A percentile compares a stretch with the other conserved stretches of the same genome.
phyloP scores from a whole-genome alignment of 176 grass and related monocot species.

The Oryza meridionalis region DNA sequence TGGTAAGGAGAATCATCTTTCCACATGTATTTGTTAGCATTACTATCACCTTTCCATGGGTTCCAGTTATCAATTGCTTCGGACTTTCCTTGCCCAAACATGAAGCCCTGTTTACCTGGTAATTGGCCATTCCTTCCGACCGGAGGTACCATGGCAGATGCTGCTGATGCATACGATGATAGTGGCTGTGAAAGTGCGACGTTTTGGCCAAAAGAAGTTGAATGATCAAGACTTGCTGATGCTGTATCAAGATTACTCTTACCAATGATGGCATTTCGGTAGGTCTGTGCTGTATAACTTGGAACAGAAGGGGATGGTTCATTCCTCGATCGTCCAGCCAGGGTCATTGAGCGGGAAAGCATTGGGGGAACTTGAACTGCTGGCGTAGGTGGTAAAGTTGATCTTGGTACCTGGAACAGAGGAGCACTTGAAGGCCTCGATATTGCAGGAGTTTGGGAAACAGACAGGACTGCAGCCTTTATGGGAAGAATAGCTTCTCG shows the following conservation, averaged over 20 bases:
- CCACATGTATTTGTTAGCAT: slow-evolving; percentile 53
- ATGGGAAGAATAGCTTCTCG: slow-evolving; percentile 27
- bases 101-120: slow-evolving; percentile 46
- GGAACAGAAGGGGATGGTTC: slow-evolving; percentile 53
- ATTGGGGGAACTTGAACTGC: slow-evolving; percentile 50
- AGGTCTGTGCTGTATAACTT: slow-evolving; percentile 62
- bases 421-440: slow-evolving; percentile 81
- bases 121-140: slow-evolving; percentile 43
- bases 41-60: slow-evolving; percentile 50
- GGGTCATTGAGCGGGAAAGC: slow-evolving; percentile 56
- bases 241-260: slow-evolving; percentile 39
- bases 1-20: slow-evolving; percentile 45
- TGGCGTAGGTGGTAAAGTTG: slow-evolving; percentile 41
- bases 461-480: slow-evolving; percentile 28
- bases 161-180: slow-evolving; percentile 36
- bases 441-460: slow-evolving; percentile 31
- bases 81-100: slow-evolving; percentile 55
- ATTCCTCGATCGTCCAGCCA: slow-evolving; percentile 46
- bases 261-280: slow-evolving; percentile 73
- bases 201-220: slow-evolving; percentile 47
- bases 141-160: slow-evolving; percentile 49
- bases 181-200: slow-evolving; percentile 32
- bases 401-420: slow-evolving; percentile 60
- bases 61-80: slow-evolving; percentile 55
- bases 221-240: slow-evolving; percentile 46